Evolutionary conservation across 805 yeast genomes (phyloP).

Genomic region (Ogataea haglerorum): DNA sequence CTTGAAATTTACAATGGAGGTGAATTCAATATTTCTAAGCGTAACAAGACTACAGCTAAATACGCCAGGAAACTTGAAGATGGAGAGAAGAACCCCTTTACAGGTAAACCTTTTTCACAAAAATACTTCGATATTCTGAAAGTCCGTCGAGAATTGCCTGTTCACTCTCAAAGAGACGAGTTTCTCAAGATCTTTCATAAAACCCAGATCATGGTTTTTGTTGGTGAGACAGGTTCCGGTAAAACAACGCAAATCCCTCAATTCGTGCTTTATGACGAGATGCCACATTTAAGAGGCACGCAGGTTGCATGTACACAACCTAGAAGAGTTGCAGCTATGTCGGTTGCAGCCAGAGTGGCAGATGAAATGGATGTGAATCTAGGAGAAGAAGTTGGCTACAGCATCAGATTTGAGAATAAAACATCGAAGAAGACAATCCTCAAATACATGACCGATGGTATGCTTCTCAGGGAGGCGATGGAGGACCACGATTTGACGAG

Average conservation of each 20-base stretch:
- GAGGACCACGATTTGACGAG: conserved; percentile 78
- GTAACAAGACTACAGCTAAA: conserved; percentile 64
- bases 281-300: conserved; percentile 80
- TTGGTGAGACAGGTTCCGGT: conserved; percentile 99
- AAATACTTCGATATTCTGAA: conserved; percentile 76
- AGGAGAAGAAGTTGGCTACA: conserved; percentile 95
- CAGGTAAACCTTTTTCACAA: conserved; percentile 57
- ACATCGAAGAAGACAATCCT: conserved; percentile 76
- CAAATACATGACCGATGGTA: conserved; percentile 98
- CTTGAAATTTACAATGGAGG: conserved; percentile 62
- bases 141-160: conserved; percentile 84
- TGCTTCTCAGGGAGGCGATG: conserved; percentile 96
- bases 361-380: conserved; percentile 92
- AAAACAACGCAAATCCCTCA: conserved; percentile 98
- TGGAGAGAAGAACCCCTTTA: conserved; percentile 72
- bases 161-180: conserved; percentile 88
- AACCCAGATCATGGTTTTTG: conserved; percentile 94
- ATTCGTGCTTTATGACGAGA: conserved; percentile 86
- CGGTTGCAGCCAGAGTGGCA: conserved; percentile 95
- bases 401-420: conserved; percentile 89
- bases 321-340: conserved; percentile 98
- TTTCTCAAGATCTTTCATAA: conserved; percentile 79
- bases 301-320: conserved; percentile 97
- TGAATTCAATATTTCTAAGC: conserved; percentile 51
- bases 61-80: conserved; percentile 59